Evolutionary conservation across 768 basidiomycete genomes (phyloP).

Genomic region (Trametes gibbosa): DNA sequence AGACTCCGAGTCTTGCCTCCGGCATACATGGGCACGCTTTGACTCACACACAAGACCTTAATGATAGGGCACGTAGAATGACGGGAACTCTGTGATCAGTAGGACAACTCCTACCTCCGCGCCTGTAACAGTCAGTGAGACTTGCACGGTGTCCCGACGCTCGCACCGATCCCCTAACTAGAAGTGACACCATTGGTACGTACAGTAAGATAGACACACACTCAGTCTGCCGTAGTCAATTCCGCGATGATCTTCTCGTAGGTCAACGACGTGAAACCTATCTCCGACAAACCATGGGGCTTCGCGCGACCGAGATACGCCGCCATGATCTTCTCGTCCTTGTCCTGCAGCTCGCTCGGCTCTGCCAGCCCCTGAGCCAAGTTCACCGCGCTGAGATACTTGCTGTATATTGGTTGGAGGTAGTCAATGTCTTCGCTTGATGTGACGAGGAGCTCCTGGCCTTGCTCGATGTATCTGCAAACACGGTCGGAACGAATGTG

Average conservation of each 20-base stretch:
- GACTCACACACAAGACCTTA: too few species aligned
- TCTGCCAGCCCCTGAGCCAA: slow-evolving; percentile 12
- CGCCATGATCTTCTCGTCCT: slow-evolving; percentile 34
- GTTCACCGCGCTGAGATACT: slow-evolving; percentile 22
- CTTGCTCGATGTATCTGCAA: slow-evolving; percentile 71
- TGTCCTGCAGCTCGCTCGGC: slow-evolving; percentile 9
- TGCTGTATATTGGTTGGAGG: slow-evolving; percentile 16
- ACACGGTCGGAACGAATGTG: background rate
- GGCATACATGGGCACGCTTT: background rate
- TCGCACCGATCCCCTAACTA: too few species aligned
- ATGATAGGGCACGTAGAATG: too few species aligned
- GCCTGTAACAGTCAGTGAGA: too few species aligned
- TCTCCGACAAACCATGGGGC: slow-evolving; percentile 33
- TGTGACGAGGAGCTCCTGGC: slow-evolving; percentile 59
- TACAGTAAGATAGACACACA: background rate
- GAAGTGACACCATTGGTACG: too few species aligned
- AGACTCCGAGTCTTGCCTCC: background rate
- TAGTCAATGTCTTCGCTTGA: slow-evolving; percentile 37
- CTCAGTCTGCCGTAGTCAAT: slow-evolving; percentile 17
- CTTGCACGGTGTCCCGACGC: too few species aligned
- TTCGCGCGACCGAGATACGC: slow-evolving; percentile 44
- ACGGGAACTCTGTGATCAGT: too few species aligned
- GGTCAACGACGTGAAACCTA: slow-evolving; percentile 36
- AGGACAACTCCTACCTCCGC: too few species aligned
- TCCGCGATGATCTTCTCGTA: slow-evolving; percentile 37